Base-by-base conservation (phyloP, 192 early-diverging fungal genomes). In the Geranomyces michiganensis region DNA sequence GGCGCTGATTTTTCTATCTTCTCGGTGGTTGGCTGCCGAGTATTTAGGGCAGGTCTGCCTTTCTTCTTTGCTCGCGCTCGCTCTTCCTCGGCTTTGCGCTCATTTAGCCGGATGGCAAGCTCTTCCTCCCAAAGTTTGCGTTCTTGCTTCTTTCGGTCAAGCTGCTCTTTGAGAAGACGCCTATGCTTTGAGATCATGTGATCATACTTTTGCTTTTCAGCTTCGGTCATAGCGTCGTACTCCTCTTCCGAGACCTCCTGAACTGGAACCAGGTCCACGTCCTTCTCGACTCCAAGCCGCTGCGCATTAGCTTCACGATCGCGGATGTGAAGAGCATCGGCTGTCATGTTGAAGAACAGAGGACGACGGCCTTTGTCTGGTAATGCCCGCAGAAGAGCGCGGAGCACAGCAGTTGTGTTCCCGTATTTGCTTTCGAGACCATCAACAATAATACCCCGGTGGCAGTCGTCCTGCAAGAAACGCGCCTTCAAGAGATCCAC, bases 1-100 rank as follows among this genome's bases (percentile, higher is more conserved):
- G 56, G 67, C 15, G 66, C 68, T n/a, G 79, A 64, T 51, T 75
- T 77, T 22, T 70, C 75, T 0, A 58, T 45, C 59, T 82, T 86
- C 32, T 82, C 78, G 29, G 56, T 60, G 22, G 46, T 55, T 13
- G 51, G 74, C 21, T 60, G 44, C 19, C 72, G 29, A 26, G 55
- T 65, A 24, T 19, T 49, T 10, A 64, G 36, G 22, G 62, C 70
- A 56, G 65, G n/a, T 15, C 46, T n/a, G 21, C 69, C 32, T 26
- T 24, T 55, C 72, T 81, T 77, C 32, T 74, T 76, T 41, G 74
- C 66, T 43, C 44, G 67, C 53, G 72, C 48, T 26, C 62, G 41
- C 31, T 85, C 84, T 55, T 84, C 84, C 65, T 84, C 84, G n/a
- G 72, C 73, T 63, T 88, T 88, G 15, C 81, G 69, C 19, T 86